Percentiles rank a stretch among this genome's conserved stretches.
These are phyloP conservation scores for Talaromyces piceae DNA, from an alignment of 2,329 filamentous ascomycete species.

Conservation along the genomic window DNA sequence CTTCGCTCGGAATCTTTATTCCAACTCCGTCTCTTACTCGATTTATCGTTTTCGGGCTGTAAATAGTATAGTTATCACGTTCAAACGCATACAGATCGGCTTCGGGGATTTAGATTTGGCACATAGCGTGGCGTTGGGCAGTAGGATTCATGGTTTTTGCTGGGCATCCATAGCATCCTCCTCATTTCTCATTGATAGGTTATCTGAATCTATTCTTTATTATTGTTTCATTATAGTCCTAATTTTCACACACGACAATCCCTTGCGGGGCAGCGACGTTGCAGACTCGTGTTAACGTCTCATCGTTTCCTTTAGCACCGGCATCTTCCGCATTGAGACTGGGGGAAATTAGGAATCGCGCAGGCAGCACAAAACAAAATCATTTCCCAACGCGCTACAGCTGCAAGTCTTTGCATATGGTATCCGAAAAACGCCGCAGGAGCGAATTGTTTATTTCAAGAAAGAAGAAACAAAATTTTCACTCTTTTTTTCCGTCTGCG, in stretches of 20 bases:
- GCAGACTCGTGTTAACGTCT: background rate
- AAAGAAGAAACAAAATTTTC: too few species aligned
- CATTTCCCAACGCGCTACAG: background rate
- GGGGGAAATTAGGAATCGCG: background rate
- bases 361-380: background rate
- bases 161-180: background rate
- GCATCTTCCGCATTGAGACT: background rate
- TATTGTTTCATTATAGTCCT: background rate
- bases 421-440: too few species aligned
- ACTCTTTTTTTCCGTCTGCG: too few species aligned
- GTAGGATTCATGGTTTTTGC: background rate
- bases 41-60: background rate
- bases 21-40: background rate
- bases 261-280: background rate
- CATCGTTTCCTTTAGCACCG: background rate
- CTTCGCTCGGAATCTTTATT: background rate
- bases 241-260: background rate
- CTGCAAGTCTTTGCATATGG: too few species aligned
- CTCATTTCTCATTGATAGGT: background rate
- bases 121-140: slow-evolving; percentile 1
- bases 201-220: background rate
- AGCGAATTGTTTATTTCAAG: too few species aligned
- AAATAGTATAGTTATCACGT: background rate
- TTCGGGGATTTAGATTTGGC: background rate
- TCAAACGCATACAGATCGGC: background rate